phyloP scores from a whole-genome alignment of 2,329 filamentous ascomycete species.

The Lachnellula subtilissima region DNA sequence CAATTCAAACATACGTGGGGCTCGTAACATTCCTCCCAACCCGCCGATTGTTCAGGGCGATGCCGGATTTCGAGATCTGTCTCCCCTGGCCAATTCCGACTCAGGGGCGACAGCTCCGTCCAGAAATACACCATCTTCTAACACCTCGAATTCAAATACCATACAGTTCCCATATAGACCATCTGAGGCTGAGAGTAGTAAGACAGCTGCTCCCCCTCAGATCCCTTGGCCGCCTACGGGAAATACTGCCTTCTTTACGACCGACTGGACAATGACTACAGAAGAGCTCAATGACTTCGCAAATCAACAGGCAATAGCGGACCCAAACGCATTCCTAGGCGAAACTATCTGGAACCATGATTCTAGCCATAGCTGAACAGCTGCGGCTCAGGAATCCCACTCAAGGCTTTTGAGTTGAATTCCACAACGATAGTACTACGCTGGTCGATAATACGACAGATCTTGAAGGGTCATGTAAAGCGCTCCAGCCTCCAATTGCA shows the following conservation, averaged over 20 bases:
- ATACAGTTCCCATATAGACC: constrained; percentile 12
- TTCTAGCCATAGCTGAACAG: neutral
- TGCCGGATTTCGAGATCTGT: too few species aligned
- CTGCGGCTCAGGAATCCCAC: neutral
- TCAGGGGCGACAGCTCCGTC: neutral
- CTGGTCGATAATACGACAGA: neutral
- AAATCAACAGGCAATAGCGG: neutral
- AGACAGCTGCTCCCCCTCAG: neutral
- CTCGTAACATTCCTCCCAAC: neutral
- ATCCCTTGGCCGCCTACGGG: neutral
- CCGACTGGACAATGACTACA: neutral
- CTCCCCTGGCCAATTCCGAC: neutral
- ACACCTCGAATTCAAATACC: constrained; percentile 8
- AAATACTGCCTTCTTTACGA: neutral
- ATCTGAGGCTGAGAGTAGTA: neutral
- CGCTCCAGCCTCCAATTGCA: too few species aligned
- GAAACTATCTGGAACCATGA: neutral
- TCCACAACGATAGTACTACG: neutral
- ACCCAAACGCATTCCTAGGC: neutral
- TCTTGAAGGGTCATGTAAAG: too few species aligned
- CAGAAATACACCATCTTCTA: constrained; percentile 8
- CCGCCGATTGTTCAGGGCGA: neutral
- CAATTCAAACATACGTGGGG: too few species aligned
- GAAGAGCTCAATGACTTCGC: neutral
- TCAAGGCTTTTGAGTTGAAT: neutral